phyloP scores from a whole-genome alignment of 805 yeast genomes.

The Metschnikowia dekortorum region DNA sequence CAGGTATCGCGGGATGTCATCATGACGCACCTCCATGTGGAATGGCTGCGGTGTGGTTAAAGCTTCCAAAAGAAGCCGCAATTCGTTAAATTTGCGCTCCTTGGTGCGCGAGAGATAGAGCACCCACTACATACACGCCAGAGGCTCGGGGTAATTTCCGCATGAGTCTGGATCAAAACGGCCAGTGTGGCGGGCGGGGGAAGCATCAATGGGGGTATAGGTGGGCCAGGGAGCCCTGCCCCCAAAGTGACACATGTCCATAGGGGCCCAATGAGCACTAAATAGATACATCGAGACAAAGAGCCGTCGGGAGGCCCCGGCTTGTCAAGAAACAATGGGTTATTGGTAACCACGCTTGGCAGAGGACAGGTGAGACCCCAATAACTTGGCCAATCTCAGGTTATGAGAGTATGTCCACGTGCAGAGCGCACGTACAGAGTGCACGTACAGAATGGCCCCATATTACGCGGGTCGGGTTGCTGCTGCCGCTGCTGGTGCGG shows the following conservation, averaged over 20 bases:
- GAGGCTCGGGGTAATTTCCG: neutral
- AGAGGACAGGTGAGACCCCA: neutral
- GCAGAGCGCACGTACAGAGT: too few relatives aligned
- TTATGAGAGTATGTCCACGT: neutral
- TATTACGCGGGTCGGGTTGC: neutral
- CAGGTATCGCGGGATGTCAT: slow-evolving; percentile 1
- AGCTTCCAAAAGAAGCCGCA: neutral
- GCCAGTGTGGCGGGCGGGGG: neutral
- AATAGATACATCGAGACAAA: neutral
- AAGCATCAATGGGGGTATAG: too few relatives aligned
- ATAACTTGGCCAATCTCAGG: neutral
- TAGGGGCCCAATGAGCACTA: too few relatives aligned
- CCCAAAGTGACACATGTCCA: too few relatives aligned
- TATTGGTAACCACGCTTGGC: neutral
- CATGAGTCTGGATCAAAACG: neutral
- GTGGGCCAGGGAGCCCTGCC: too few relatives aligned
- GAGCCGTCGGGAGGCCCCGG: neutral
- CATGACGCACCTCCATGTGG: neutral
- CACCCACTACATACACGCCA: neutral
- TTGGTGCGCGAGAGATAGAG: slow-evolving; percentile 1
- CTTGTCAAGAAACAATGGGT: neutral
- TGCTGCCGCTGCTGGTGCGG: neutral
- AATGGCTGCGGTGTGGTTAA: neutral
- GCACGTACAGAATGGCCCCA: neutral
- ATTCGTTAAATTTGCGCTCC: slow-evolving; percentile 1